These are phyloP conservation scores for Populus davidiana DNA, from an alignment of 345 rosid species.

Conservation along the genomic window DNA sequence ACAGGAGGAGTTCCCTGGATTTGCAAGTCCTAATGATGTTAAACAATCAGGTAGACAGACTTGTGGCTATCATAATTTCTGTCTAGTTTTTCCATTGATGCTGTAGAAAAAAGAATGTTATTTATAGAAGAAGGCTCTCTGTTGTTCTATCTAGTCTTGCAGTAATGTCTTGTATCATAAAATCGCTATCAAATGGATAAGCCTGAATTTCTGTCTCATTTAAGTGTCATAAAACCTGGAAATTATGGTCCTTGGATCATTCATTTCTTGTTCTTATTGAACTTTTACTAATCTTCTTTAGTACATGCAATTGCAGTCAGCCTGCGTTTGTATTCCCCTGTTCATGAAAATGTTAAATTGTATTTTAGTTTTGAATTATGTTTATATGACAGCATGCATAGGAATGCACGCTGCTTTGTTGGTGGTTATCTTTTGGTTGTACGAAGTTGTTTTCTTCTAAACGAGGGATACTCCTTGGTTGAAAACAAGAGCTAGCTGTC, in stretches of 20 bases:
- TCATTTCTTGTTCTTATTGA: not conserved
- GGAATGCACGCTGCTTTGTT: too few relatives aligned
- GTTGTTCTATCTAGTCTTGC: not conserved
- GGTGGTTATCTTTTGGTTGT: not conserved
- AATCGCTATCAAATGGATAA: not conserved
- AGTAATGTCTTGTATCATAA: constrained; percentile 1
- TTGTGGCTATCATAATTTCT: not conserved
- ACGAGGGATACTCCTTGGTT: not conserved
- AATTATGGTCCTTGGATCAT: not conserved
- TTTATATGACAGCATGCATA: too few relatives aligned
- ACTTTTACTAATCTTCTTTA: not conserved
- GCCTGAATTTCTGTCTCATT: not conserved
- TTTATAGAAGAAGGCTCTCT: not conserved
- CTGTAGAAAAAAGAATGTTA: not conserved
- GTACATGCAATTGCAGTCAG: not conserved
- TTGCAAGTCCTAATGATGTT: constrained; percentile 56
- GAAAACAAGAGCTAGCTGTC: too few relatives aligned
- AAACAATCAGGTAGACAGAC: constrained; percentile 52
- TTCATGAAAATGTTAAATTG: too few relatives aligned
- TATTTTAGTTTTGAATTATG: too few relatives aligned
- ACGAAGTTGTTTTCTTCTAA: not conserved
- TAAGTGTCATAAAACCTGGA: not conserved
- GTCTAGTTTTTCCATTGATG: constrained; percentile 12
- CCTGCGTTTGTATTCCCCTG: not conserved
- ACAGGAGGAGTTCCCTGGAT: constrained; percentile 66